Conservation (phyloP, 1,284 basidiomycete genomes). For the Ustilago xerochloae region DNA sequence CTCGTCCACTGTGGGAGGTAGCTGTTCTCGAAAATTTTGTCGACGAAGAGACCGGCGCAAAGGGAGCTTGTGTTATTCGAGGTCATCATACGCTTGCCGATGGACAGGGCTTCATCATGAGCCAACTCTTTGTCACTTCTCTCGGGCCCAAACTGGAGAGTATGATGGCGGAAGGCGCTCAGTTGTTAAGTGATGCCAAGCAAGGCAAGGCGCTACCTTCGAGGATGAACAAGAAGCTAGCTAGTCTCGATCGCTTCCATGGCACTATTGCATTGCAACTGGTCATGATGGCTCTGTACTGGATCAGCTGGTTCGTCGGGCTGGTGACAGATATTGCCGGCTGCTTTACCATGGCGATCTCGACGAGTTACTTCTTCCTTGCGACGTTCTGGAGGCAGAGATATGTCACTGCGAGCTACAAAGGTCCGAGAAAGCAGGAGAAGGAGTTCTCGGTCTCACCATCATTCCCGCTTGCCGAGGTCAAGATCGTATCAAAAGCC, state of each 20-base stretch:
- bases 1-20: slow-evolving; percentile 58
- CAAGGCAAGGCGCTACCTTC: slow-evolving; percentile 57
- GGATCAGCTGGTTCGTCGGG: slow-evolving; percentile 39
- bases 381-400: slow-evolving; percentile 57
- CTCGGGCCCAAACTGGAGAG: slow-evolving; percentile 59
- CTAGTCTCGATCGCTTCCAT: slow-evolving; percentile 53
- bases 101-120: slow-evolving; percentile 65
- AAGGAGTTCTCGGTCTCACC: slow-evolving; percentile 52
- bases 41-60: slow-evolving; percentile 42
- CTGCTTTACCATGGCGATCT: slow-evolving; percentile 39
- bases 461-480: slow-evolving; percentile 50
- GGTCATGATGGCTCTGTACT: slow-evolving; percentile 56
- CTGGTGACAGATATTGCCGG: slow-evolving; percentile 40
- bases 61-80: slow-evolving; percentile 55
- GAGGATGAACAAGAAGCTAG: slow-evolving; percentile 58
- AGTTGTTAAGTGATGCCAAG: slow-evolving; percentile 50
- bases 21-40: slow-evolving; percentile 57
- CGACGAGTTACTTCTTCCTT: slow-evolving; percentile 46
- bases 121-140: slow-evolving; percentile 59
- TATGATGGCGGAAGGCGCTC: slow-evolving; percentile 53
- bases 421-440: slow-evolving; percentile 45
- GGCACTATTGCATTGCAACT: slow-evolving; percentile 46
- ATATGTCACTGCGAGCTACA: slow-evolving; percentile 47
- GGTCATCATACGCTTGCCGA: slow-evolving; percentile 64
- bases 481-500: slow-evolving; percentile 63